These are phyloP conservation scores for Carex scoparia DNA, from an alignment of 176 grass and related monocot species.

Conservation along the genomic window DNA sequence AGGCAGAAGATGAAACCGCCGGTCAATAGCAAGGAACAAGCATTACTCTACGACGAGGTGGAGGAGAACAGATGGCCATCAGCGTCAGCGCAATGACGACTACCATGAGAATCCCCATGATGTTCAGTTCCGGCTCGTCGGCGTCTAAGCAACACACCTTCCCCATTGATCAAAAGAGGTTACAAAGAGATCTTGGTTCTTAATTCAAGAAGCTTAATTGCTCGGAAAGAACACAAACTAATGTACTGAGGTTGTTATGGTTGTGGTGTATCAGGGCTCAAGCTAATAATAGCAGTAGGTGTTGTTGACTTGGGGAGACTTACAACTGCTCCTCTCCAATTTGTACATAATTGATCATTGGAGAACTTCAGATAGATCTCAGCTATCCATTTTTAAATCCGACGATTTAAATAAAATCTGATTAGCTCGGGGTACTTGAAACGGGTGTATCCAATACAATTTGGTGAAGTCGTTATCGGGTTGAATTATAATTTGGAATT, in stretches of 20 bases:
- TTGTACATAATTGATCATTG: not conserved
- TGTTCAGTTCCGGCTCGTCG: not conserved
- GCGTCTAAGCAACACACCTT: not conserved
- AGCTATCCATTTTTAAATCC: not conserved
- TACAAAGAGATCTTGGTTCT: not conserved
- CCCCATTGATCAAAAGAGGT: not conserved
- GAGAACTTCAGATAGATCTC: not conserved
- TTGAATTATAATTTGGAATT: slow-evolving; percentile 4
- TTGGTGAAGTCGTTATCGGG: not conserved
- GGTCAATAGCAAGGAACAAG: not conserved
- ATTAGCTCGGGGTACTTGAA: not conserved
- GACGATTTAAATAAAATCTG: not conserved
- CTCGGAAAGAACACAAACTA: not conserved
- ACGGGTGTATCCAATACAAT: not conserved
- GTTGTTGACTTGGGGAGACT: not conserved
- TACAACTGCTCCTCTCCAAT: not conserved
- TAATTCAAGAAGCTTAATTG: not conserved
- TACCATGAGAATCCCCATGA: slow-evolving; percentile 15
- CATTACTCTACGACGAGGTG: slow-evolving; percentile 11
- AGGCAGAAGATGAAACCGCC: not conserved
- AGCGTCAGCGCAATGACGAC: slow-evolving; percentile 3
- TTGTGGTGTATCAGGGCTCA: not conserved
- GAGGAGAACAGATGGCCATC: slow-evolving; percentile 23
- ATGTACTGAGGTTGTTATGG: slow-evolving; percentile 10
- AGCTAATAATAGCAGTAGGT: not conserved